Conservation (phyloP, 2,329 filamentous ascomycete species). For the Calycina marina region DNA sequence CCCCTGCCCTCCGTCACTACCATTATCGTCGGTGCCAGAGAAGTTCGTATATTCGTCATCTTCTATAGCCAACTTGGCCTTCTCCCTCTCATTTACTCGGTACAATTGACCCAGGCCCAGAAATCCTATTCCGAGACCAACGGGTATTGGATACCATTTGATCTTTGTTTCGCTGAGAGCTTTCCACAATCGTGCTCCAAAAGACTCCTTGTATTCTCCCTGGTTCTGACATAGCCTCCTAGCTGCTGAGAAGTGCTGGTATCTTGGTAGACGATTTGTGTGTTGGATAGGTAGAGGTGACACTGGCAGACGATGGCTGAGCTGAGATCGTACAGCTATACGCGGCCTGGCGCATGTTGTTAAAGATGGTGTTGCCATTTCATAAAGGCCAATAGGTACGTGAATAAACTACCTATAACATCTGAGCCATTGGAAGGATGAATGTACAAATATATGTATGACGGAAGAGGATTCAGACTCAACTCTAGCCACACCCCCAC, state of each 20-base stretch:
- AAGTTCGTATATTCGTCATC: constrained; percentile 21
- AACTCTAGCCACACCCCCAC: no score
- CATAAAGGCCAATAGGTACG: neutral
- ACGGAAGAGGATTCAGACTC: no score
- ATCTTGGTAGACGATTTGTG: constrained; percentile 8
- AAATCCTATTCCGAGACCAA: constrained; percentile 53
- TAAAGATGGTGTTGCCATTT: constrained; percentile 9
- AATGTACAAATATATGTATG: no score
- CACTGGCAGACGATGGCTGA: no score
- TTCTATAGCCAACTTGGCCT: constrained; percentile 25
- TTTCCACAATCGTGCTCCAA: constrained; percentile 31
- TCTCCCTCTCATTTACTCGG: constrained; percentile 37
- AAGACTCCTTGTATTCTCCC: constrained; percentile 19
- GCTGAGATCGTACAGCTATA: no score
- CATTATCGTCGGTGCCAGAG: constrained; percentile 17
- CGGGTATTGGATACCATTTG: constrained; percentile 59
- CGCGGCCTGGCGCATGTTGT: constrained; percentile 6
- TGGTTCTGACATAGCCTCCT: constrained; percentile 12
- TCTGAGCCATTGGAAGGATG: no score
- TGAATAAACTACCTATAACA: no score
- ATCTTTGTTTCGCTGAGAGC: constrained; percentile 49
- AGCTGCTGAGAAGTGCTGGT: constrained; percentile 19
- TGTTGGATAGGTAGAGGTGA: constrained; percentile 5
- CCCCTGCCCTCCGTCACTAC: constrained; percentile 28
- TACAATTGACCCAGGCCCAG: constrained; percentile 52